Evolutionary conservation across 1,139 yeast species (phyloP).

Genomic region (Geotrichum candidum): DNA sequence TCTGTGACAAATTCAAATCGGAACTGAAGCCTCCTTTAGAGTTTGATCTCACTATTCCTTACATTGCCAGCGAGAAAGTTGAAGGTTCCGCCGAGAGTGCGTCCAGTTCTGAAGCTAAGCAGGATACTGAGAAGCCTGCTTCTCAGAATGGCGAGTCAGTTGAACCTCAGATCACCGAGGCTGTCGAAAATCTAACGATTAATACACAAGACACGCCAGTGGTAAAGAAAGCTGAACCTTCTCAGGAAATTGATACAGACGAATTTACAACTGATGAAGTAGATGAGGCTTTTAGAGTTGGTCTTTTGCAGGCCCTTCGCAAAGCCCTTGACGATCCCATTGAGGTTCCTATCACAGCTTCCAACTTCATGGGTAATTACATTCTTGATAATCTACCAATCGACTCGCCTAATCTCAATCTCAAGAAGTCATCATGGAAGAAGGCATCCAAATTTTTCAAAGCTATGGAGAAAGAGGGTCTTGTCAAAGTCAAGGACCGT

Average conservation of each 20-base stretch:
- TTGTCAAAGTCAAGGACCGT: constrained; percentile 65
- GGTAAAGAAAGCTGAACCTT: constrained; percentile 5
- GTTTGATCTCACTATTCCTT: constrained; percentile 22
- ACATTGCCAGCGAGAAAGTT: constrained; percentile 11
- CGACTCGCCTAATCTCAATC: constrained; percentile 45
- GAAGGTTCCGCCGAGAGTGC: constrained; percentile 16
- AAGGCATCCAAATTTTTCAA: constrained; percentile 80
- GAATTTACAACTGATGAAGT: constrained; percentile 57
- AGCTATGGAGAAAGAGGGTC: constrained; percentile 71
- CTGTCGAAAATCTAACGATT: constrained; percentile 19
- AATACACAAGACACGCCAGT: constrained; percentile 20
- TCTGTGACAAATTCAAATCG: constrained; percentile 28
- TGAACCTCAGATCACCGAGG: constrained; percentile 15
- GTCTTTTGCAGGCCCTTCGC: constrained; percentile 63
- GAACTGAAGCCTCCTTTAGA: constrained; percentile 28
- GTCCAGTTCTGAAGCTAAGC: not conserved
- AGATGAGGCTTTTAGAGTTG: constrained; percentile 68
- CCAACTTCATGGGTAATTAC: constrained; percentile 67
- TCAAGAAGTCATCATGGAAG: constrained; percentile 85
- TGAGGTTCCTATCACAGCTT: constrained; percentile 46
- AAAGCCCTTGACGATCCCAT: constrained; percentile 57
- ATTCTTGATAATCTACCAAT: constrained; percentile 67
- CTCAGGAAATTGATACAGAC: constrained; percentile 18
- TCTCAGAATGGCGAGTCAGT: constrained; percentile 12
- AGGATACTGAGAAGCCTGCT: not conserved